These are phyloP conservation scores for Silene vulgaris DNA, from an alignment of 179 eudicot species.

Conservation along the genomic window DNA sequence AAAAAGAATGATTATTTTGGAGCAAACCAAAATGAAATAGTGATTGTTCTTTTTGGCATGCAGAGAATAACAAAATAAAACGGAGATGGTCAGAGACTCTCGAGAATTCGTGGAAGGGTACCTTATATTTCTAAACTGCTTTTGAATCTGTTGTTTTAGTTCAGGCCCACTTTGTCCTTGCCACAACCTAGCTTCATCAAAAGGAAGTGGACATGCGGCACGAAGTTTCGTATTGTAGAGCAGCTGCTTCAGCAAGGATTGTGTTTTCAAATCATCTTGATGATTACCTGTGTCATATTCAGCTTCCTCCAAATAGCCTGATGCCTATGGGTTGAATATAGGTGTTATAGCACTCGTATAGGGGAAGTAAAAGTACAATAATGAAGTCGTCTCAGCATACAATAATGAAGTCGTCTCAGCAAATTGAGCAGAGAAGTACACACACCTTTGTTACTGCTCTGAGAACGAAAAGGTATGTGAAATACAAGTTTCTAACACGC, in stretches of 20 bases:
- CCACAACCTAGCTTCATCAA: slow-evolving; percentile 93
- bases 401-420: not conserved
- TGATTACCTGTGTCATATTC: slow-evolving; percentile 88
- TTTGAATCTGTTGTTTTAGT: slow-evolving; percentile 76
- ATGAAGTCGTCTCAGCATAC: not conserved
- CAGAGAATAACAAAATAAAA: not conserved
- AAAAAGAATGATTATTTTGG: not conserved
- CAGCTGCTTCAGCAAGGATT: slow-evolving; percentile 68
- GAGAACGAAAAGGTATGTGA: slow-evolving; percentile 82
- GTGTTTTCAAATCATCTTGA: slow-evolving; percentile 75
- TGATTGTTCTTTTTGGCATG: not conserved
- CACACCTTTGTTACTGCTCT: slow-evolving; percentile 88
- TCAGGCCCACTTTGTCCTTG: slow-evolving; percentile 89
- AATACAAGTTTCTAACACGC: slow-evolving; percentile 80
- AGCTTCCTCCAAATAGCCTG: slow-evolving; percentile 85
- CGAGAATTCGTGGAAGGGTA: slow-evolving; percentile 12
- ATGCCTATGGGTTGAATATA: slow-evolving; percentile 39
- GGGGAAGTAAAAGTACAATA: not conserved
- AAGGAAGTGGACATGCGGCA: slow-evolving; percentile 88
- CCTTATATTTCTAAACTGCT: slow-evolving; percentile 87
- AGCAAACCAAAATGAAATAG: not conserved
- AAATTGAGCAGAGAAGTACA: not conserved
- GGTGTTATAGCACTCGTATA: slow-evolving; percentile 15
- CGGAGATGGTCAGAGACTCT: not conserved
- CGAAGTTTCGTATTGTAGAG: slow-evolving; percentile 64